A percentile compares a stretch with the other conserved stretches of the same genome.
These are phyloP conservation scores for Calocera viscosa DNA, from an alignment of 768 basidiomycete species.

Conservation along the genomic window DNA sequence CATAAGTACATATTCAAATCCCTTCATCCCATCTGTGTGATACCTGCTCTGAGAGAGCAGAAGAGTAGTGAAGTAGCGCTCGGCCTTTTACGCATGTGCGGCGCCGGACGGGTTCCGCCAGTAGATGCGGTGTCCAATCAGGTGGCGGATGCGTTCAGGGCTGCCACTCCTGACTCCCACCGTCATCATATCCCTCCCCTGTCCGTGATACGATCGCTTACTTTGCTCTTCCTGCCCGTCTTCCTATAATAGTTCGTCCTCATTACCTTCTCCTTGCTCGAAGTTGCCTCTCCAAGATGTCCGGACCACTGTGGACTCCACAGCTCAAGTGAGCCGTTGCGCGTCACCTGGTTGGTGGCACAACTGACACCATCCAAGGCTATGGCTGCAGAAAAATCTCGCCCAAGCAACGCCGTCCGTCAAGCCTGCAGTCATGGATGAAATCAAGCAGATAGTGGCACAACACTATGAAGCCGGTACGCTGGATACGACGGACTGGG, in stretches of 20 bases:
- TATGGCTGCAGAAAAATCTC: slow-evolving; percentile 90
- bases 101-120: background rate
- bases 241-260: background rate
- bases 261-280: background rate
- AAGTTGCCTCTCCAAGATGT: slow-evolving; percentile 14
- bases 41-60: background rate
- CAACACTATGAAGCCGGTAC: slow-evolving; percentile 74
- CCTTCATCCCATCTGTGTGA: background rate
- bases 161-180: background rate
- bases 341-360: background rate
- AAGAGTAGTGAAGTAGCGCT: background rate
- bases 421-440: slow-evolving; percentile 75
- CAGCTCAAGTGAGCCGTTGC: slow-evolving; percentile 18
- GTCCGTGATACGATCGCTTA: background rate
- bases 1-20: slow-evolving; percentile 8
- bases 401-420: slow-evolving; percentile 84
- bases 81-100: background rate
- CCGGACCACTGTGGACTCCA: slow-evolving; percentile 20
- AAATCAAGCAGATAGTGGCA: slow-evolving; percentile 94
- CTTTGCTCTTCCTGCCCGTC: background rate
- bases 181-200: background rate
- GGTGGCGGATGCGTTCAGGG: background rate
- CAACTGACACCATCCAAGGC: slow-evolving; percentile 35
- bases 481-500: slow-evolving; percentile 92
- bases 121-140: background rate